These are phyloP conservation scores for Lipomyces sp. DNA, from an alignment of 805 yeast species.

Conservation along the genomic window DNA sequence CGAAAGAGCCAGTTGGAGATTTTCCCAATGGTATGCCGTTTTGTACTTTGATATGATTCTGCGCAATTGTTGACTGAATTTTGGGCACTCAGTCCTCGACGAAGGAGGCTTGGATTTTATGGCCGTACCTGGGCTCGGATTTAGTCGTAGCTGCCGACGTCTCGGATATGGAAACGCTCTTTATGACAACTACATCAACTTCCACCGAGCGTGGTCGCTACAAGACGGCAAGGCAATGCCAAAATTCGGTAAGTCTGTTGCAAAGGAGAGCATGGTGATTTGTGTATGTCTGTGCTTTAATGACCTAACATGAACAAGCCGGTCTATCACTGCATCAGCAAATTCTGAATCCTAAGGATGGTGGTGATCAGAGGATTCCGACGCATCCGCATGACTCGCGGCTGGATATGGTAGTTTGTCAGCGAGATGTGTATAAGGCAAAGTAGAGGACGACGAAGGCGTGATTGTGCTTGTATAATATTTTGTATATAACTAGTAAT, in stretches of 20 bases:
- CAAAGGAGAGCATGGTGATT: constrained; percentile 43
- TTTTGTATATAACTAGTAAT: too few species aligned
- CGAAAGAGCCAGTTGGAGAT: constrained; percentile 2
- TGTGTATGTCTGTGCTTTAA: too few species aligned
- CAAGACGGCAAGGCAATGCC: constrained; percentile 29
- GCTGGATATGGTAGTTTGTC: too few species aligned
- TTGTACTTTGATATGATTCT: too few species aligned
- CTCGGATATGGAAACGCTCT: constrained; percentile 94
- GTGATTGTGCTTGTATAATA: too few species aligned
- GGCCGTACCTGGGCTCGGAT: constrained; percentile 84
- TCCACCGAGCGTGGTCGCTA: constrained; percentile 43
- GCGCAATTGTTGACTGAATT: too few species aligned
- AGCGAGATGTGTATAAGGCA: too few species aligned
- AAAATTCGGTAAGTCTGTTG: constrained; percentile 20
- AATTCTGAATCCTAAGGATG: too few species aligned
- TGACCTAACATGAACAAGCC: too few species aligned
- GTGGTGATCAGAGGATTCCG: too few species aligned
- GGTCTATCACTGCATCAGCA: constrained; percentile 67
- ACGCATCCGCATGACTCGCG: too few species aligned
- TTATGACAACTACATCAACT: constrained; percentile 71
- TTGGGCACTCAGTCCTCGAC: constrained; percentile 27
- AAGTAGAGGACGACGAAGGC: too few species aligned
- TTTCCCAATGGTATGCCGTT: background rate
- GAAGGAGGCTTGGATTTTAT: constrained; percentile 61
- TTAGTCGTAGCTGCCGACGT: constrained; percentile 51